Percentiles rank a stretch among this genome's conserved stretches.
Evolutionary conservation across 306 rosid species (phyloP).

Genomic region (Rosa chinensis): DNA sequence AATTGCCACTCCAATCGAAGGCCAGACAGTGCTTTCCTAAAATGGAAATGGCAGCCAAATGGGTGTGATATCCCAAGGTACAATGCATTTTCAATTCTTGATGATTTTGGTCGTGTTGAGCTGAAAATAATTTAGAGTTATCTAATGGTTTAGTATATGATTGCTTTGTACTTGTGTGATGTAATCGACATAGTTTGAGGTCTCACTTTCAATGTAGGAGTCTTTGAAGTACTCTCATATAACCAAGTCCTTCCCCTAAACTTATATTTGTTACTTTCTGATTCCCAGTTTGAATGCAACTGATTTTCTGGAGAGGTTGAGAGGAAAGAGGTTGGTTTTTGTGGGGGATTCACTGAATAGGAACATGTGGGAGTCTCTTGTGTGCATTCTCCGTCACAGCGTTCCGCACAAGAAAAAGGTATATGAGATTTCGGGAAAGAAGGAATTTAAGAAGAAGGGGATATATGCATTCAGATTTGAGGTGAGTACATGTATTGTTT

Average conservation of each 20-base stretch:
- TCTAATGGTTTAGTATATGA: neutral
- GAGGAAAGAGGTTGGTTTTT: constrained; percentile 74
- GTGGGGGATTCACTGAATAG: constrained; percentile 96
- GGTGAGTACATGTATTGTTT: constrained; percentile 47
- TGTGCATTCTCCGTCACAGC: constrained; percentile 77
- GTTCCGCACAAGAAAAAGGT: constrained; percentile 56
- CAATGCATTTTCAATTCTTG: constrained; percentile 11
- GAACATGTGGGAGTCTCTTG: constrained; percentile 97
- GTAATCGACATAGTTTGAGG: neutral
- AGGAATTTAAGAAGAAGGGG: constrained; percentile 79
- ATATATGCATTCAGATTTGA: constrained; percentile 81
- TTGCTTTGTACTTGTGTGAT: neutral
- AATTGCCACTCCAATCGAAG: constrained; percentile 81
- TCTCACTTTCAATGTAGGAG: neutral
- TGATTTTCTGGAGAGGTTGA: constrained; percentile 78
- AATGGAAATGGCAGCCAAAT: constrained; percentile 95
- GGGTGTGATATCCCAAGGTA: constrained; percentile 87
- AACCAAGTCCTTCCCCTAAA: neutral
- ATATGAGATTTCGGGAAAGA: constrained; percentile 78
- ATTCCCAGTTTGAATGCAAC: constrained; percentile 76
- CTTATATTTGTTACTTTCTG: constrained; percentile 21
- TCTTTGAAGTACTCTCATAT: neutral
- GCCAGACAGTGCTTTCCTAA: constrained; percentile 66
- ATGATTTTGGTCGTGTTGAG: neutral
- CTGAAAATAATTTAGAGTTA: neutral